Percentiles rank a stretch among this genome's conserved stretches.
These are phyloP conservation scores for Epichloe hybrida DNA, from an alignment of 2,329 filamentous ascomycete genomes.

Conservation along the genomic window DNA sequence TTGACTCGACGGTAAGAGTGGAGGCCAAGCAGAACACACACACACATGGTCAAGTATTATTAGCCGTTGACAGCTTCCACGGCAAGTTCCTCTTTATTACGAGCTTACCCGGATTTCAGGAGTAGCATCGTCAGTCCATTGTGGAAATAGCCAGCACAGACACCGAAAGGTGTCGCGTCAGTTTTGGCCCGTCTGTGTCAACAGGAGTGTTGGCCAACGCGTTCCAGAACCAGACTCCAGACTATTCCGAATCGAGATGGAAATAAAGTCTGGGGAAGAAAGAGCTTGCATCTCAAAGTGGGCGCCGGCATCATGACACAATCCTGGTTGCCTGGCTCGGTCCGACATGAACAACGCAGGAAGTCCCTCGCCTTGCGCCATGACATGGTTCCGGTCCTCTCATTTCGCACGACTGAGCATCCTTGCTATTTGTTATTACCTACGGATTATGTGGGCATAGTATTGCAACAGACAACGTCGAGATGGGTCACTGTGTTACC, in stretches of 20 bases:
- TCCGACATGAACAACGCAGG: too few species aligned
- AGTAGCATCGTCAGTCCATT: neutral
- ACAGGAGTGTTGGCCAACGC: neutral
- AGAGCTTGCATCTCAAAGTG: neutral
- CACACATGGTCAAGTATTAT: neutral
- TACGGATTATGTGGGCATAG: neutral
- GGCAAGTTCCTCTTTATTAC: neutral
- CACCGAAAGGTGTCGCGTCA: neutral
- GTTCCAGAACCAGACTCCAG: neutral
- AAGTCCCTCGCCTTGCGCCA: too few species aligned
- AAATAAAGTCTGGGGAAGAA: neutral
- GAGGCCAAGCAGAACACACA: too few species aligned
- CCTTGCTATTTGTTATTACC: neutral
- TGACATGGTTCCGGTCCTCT: too few species aligned
- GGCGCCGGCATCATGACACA: too few species aligned
- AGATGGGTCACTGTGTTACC: too few species aligned
- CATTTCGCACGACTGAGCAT: neutral
- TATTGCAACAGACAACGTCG: neutral
- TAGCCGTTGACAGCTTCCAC: neutral
- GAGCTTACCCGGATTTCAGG: neutral
- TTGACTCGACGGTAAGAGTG: too few species aligned
- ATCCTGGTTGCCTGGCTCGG: too few species aligned
- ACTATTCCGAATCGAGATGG: neutral
- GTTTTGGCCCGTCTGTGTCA: neutral
- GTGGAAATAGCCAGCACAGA: neutral